Evolutionary conservation across 441 rosid genomes (phyloP).

Genomic region (Viola pubescens): DNA sequence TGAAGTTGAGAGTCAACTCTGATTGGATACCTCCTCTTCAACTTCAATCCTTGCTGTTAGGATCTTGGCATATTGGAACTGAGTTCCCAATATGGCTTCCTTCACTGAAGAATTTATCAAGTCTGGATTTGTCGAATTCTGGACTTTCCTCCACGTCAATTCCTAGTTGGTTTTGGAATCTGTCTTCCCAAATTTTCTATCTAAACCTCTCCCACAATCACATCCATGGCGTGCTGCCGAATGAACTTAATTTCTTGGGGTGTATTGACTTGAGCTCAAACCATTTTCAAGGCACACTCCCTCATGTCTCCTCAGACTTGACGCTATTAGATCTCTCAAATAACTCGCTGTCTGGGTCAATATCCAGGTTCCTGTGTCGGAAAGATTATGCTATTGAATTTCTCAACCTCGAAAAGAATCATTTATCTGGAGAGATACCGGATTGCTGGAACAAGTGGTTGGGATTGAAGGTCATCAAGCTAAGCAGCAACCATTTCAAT

Average conservation of each 20-base stretch:
- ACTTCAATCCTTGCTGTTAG: neutral
- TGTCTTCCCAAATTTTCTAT: neutral
- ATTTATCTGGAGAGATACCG: neutral
- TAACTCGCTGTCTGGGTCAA: neutral
- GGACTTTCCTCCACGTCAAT: neutral
- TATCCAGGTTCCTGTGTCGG: neutral
- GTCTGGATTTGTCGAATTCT: conserved; percentile 2
- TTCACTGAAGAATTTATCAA: neutral
- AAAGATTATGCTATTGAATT: neutral
- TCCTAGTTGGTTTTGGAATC: conserved; percentile 4
- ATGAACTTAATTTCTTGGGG: too few relatives aligned
- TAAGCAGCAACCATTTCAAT: neutral
- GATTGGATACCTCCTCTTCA: neutral
- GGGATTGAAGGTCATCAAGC: neutral
- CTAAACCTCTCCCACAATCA: neutral
- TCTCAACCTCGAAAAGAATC: neutral
- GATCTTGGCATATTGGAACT: conserved; percentile 12
- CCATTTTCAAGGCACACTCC: neutral
- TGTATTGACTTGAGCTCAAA: too few relatives aligned
- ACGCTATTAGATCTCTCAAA: neutral
- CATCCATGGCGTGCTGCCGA: neutral
- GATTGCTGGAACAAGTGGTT: neutral
- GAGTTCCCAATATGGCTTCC: conserved; percentile 8
- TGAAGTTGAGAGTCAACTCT: conserved; percentile 1
- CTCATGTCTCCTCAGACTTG: neutral